These are phyloP conservation scores for Panicum miliaceum DNA, from an alignment of 176 grass and related monocot species.

Conservation along the genomic window DNA sequence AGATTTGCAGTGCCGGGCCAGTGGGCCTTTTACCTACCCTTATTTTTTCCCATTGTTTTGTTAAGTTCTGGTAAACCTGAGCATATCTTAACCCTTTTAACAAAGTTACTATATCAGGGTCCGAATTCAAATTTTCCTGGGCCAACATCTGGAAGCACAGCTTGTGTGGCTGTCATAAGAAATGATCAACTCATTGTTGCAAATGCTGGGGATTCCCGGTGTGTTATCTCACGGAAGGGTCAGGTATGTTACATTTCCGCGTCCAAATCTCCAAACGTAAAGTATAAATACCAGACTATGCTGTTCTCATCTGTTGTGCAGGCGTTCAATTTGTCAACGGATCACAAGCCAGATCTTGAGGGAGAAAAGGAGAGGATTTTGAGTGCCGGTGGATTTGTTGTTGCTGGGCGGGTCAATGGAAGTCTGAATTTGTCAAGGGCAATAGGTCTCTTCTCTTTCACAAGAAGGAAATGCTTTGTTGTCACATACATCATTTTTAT, in stretches of 20 bases:
- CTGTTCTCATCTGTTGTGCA: slow-evolving; percentile 45
- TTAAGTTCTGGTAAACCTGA: slow-evolving; percentile 23
- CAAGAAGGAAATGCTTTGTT: slow-evolving; percentile 5
- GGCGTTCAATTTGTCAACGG: slow-evolving; percentile 82
- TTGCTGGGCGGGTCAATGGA: slow-evolving; percentile 85
- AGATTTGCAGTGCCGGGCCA: not conserved
- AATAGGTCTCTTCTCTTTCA: slow-evolving; percentile 57
- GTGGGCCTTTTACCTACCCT: not conserved
- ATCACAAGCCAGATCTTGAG: slow-evolving; percentile 93
- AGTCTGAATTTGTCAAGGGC: slow-evolving; percentile 91
- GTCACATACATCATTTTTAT: slow-evolving; percentile 23
- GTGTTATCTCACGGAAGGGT: slow-evolving; percentile 94
- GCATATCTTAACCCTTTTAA: slow-evolving; percentile 31
- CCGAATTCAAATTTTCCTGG: slow-evolving; percentile 79
- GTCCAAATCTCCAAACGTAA: slow-evolving; percentile 19
- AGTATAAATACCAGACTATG: slow-evolving; percentile 26
- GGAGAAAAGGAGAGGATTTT: slow-evolving; percentile 84
- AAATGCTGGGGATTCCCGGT: slow-evolving; percentile 98
- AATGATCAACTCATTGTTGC: slow-evolving; percentile 84
- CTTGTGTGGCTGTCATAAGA: slow-evolving; percentile 94
- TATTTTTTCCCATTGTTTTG: not conserved
- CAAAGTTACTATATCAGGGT: slow-evolving; percentile 56
- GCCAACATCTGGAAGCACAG: slow-evolving; percentile 89
- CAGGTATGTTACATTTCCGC: slow-evolving; percentile 49
- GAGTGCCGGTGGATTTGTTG: slow-evolving; percentile 81